Percentiles rank a stretch among this genome's conserved stretches.
Evolutionary conservation across 805 yeast genomes (phyloP).

Genomic region (Cyberlindnera xylosilytica): DNA sequence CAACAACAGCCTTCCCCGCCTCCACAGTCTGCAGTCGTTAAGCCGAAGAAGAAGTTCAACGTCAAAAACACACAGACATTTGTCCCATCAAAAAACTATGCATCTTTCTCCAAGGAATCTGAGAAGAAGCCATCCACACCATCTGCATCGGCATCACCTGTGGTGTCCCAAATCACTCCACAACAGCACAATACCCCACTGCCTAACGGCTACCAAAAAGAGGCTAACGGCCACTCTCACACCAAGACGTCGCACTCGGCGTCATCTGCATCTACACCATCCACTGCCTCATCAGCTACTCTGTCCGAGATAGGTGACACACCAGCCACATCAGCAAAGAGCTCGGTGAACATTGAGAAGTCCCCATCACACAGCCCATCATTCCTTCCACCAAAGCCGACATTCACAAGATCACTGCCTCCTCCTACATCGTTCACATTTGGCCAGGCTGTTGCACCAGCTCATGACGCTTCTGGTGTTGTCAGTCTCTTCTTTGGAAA

Average conservation of each 20-base stretch:
- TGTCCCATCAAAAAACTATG: background rate
- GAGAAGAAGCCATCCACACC: background rate
- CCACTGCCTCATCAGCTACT: background rate
- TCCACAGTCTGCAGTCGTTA: background rate
- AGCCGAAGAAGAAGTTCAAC: slow-evolving; percentile 1
- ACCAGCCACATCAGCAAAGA: background rate
- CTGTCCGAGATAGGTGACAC: background rate
- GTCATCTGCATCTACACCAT: background rate
- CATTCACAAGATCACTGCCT: background rate
- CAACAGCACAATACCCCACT: background rate
- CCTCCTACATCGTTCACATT: background rate
- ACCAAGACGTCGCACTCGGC: background rate
- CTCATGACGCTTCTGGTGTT: background rate
- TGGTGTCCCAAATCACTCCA: background rate
- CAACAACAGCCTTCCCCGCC: background rate
- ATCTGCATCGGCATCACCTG: background rate
- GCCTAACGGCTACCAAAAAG: background rate
- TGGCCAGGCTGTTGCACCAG: background rate
- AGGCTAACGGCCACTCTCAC: background rate
- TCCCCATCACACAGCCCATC: background rate
- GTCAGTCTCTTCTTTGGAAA: background rate
- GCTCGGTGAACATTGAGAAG: background rate
- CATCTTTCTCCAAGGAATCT: background rate
- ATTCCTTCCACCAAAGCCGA: background rate
- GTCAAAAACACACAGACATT: background rate